Percentiles rank a stretch among this genome's conserved stretches.
Conservation (phyloP, 2,329 filamentous ascomycete species). For the Aspergillus jensenii region DNA sequence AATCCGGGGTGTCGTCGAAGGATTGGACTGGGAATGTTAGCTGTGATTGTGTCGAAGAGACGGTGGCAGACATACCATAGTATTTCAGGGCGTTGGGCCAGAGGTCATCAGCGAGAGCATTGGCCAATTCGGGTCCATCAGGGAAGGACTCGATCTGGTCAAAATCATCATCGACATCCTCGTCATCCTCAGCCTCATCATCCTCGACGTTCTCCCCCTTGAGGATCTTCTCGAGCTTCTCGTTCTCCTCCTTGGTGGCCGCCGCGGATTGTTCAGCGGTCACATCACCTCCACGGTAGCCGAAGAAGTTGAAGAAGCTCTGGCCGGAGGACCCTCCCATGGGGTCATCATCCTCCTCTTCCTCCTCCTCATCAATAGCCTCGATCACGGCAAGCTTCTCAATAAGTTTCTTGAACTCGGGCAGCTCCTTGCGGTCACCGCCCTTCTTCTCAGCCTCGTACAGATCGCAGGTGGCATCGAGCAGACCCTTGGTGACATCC, state of each 20-base stretch:
- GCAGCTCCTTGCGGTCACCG: slow-evolving; percentile 51
- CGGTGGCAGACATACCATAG: slow-evolving; percentile 66
- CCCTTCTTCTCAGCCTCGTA: slow-evolving; percentile 62
- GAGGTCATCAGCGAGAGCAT: slow-evolving; percentile 79
- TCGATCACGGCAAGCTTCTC: slow-evolving; percentile 48
- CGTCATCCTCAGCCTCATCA: slow-evolving; percentile 45
- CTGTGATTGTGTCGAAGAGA: not conserved
- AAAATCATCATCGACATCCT: slow-evolving; percentile 63
- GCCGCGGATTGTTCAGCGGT: slow-evolving; percentile 69
- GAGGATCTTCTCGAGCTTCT: slow-evolving; percentile 52
- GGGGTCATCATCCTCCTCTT: slow-evolving; percentile 36
- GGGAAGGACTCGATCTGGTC: slow-evolving; percentile 81
- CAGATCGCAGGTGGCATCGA: slow-evolving; percentile 69
- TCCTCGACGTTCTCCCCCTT: slow-evolving; percentile 53
- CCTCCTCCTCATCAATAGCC: slow-evolving; percentile 33
- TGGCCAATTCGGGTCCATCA: slow-evolving; percentile 79
- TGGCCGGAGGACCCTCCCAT: slow-evolving; percentile 58
- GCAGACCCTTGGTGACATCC: slow-evolving; percentile 79
- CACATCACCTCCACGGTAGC: slow-evolving; percentile 70
- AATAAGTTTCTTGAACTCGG: slow-evolving; percentile 54
- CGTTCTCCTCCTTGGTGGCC: slow-evolving; percentile 60
- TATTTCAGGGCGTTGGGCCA: slow-evolving; percentile 88
- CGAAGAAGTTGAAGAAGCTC: slow-evolving; percentile 90
- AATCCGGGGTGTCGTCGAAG: slow-evolving; percentile 65
- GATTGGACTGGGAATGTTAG: slow-evolving; percentile 62